phyloP scores from a whole-genome alignment of 306 rosid species.

The Casuarina cunninghamiana region DNA sequence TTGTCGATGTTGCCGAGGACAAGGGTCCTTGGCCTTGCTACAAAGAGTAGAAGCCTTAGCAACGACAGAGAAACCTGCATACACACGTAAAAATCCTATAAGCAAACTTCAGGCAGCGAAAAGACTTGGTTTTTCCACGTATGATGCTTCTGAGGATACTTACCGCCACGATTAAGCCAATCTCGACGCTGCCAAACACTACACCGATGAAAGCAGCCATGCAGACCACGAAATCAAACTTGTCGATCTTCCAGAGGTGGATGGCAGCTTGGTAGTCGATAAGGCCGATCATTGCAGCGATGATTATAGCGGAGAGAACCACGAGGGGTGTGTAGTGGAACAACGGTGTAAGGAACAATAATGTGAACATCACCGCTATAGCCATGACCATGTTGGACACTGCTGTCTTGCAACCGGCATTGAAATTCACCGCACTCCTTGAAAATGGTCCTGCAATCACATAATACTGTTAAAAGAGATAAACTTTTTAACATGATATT shows the following conservation, averaged over 20 bases:
- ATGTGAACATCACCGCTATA: constrained; percentile 82
- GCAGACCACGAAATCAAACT: constrained; percentile 81
- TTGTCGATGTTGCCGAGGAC: constrained; percentile 70
- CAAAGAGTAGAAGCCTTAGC: constrained; percentile 59
- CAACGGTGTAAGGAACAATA: constrained; percentile 81
- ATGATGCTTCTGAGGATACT: background rate
- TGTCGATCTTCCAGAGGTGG: constrained; percentile 88
- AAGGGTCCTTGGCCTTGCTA: constrained; percentile 75
- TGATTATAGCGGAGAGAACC: constrained; percentile 80
- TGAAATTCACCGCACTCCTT: constrained; percentile 89
- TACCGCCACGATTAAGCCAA: constrained; percentile 90
- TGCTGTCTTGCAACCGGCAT: constrained; percentile 96
- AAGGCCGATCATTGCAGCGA: constrained; percentile 93
- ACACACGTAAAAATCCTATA: background rate
- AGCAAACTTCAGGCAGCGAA: background rate
- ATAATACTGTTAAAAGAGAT: background rate
- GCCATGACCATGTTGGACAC: constrained; percentile 90
- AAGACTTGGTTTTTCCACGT: background rate
- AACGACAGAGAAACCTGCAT: constrained; percentile 70
- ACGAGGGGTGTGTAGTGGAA: constrained; percentile 96
- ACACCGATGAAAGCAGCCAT: constrained; percentile 76
- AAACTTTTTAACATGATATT: too few species aligned
- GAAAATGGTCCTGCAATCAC: constrained; percentile 92
- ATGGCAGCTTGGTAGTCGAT: constrained; percentile 85
- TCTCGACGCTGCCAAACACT: constrained; percentile 74